A percentile compares a stretch with the other conserved stretches of the same genome.
Evolutionary conservation across 768 basidiomycete genomes (phyloP).

Genomic region (Boletus vinaceobasis): DNA sequence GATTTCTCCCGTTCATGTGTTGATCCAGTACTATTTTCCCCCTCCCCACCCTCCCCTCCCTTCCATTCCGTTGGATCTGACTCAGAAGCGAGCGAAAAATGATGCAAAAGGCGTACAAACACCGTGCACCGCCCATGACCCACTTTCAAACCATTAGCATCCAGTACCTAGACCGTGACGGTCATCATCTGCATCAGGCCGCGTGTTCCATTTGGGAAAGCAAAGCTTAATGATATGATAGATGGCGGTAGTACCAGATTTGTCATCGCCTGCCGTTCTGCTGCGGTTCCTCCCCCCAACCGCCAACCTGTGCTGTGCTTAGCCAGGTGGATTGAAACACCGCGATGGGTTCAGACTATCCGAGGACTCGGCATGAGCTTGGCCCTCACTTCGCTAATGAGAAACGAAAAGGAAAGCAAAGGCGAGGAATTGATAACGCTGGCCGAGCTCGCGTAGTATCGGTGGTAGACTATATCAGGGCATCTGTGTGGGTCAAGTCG

Average conservation of each 20-base stretch:
- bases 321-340: slow-evolving; percentile 1
- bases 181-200: too few relatives aligned
- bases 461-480: slow-evolving; percentile 6
- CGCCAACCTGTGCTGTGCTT: neutral
- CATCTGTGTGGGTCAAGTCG: neutral
- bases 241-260: neutral
- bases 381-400: slow-evolving; percentile 21
- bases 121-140: neutral
- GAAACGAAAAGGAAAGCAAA: neutral
- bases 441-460: neutral
- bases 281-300: neutral
- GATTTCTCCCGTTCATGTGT: neutral
- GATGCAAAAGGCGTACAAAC: neutral
- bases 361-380: slow-evolving; percentile 12
- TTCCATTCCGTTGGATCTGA: neutral
- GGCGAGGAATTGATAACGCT: neutral
- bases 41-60: too few relatives aligned
- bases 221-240: too few relatives aligned
- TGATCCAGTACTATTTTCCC: neutral
- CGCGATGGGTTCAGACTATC: neutral
- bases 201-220: neutral
- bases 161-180: neutral
- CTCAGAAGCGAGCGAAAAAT: neutral
- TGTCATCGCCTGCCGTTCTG: neutral
- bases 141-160: neutral